Conservation (phyloP, 805 yeast species). For the Candida golubevii region DNA sequence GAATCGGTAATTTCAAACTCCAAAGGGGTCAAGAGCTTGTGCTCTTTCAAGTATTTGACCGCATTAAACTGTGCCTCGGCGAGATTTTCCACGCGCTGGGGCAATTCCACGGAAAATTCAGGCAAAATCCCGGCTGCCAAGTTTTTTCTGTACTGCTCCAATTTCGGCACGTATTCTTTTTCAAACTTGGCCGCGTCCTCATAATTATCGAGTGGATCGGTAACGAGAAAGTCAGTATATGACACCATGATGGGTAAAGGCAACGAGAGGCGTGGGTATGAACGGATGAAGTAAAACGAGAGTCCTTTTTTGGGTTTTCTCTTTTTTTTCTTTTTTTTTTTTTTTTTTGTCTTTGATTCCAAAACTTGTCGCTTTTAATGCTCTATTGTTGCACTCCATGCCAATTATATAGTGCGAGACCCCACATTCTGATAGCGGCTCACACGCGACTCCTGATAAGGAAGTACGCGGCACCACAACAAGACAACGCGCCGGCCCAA, state of each 20-base stretch:
- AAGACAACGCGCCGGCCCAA: no score
- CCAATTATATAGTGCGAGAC: no score
- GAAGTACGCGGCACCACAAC: no score
- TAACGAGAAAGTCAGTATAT: conserved; percentile 24
- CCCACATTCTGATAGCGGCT: no score
- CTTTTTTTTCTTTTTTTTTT: no score
- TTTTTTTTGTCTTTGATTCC: no score
- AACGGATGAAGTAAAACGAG: no score
- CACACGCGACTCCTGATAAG: no score
- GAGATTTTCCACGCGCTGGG: conserved; percentile 29
- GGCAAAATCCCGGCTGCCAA: conserved; percentile 41
- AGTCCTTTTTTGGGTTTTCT: no score
- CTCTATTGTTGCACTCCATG: conserved; percentile 18
- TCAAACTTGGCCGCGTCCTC: conserved; percentile 42
- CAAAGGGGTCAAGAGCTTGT: conserved; percentile 31
- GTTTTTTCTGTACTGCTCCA: conserved; percentile 37
- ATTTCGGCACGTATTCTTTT: conserved; percentile 41
- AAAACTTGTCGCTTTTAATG: not conserved
- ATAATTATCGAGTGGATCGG: conserved; percentile 27
- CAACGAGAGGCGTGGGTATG: no score
- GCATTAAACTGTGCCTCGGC: conserved; percentile 36
- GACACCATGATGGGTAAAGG: conserved; percentile 13
- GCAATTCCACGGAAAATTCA: conserved; percentile 30
- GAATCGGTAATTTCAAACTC: conserved; percentile 44
- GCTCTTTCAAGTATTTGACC: conserved; percentile 28